Evolutionary conservation across 2,329 filamentous ascomycete species (phyloP).

Genomic region (Colletotrichum truncatum): DNA sequence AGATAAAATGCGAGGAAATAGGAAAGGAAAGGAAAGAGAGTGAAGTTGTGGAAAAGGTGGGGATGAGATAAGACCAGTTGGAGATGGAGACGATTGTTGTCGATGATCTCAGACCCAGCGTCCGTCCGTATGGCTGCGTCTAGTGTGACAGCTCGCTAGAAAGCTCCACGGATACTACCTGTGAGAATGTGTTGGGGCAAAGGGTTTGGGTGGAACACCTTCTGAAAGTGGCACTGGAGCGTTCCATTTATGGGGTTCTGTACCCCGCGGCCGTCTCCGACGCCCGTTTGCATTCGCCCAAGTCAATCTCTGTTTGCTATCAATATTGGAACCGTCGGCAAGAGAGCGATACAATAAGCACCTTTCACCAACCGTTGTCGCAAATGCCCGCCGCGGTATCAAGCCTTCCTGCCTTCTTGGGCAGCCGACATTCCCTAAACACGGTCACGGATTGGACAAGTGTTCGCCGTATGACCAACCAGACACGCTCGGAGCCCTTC

Average conservation of each 20-base stretch:
- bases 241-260: slow-evolving; percentile 17
- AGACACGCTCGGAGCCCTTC: neutral
- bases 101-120: slow-evolving; percentile 11
- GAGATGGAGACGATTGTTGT: neutral
- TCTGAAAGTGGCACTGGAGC: slow-evolving; percentile 9
- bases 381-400: neutral
- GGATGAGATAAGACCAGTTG: neutral
- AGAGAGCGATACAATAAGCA: neutral
- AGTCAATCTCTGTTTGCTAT: slow-evolving; percentile 15
- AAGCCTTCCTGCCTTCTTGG: slow-evolving; percentile 13
- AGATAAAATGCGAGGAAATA: neutral
- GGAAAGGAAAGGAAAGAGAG: neutral
- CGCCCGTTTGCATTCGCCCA: slow-evolving; percentile 19
- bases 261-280: slow-evolving; percentile 27
- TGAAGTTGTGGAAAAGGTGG: slow-evolving; percentile 1
- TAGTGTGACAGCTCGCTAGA: neutral
- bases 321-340: slow-evolving; percentile 12
- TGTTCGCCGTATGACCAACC: slow-evolving; percentile 14
- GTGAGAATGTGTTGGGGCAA: neutral
- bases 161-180: neutral
- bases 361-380: neutral
- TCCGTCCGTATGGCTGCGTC: neutral
- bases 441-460: slow-evolving; percentile 5
- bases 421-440: neutral
- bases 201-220: neutral